Percentiles rank a stretch among this genome's conserved stretches.
Conservation (phyloP, 345 rosid species). For the Syzygium aqueum region DNA sequence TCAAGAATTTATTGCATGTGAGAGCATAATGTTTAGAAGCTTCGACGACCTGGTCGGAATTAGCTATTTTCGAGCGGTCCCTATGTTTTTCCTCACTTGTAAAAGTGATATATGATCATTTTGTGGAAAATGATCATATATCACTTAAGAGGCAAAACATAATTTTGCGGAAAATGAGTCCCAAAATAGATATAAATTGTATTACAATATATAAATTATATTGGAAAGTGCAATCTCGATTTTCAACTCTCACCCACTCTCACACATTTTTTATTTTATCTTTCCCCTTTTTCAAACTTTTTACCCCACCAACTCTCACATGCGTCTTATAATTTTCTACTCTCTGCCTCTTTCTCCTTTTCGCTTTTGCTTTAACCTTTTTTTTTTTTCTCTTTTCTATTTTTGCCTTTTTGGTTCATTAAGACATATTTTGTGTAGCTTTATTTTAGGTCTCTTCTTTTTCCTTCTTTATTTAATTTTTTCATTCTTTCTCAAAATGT, state of each 20-base stretch:
- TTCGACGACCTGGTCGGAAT: fast-evolving
- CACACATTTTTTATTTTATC: background rate
- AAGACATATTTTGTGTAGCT: background rate
- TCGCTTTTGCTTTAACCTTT: background rate
- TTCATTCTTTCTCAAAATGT: background rate
- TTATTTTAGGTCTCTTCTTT: background rate
- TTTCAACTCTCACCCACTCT: background rate
- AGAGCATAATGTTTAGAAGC: background rate
- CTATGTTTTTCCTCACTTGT: background rate
- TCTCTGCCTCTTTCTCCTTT: background rate
- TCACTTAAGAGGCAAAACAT: background rate
- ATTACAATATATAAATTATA: background rate
- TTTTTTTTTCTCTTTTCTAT: background rate
- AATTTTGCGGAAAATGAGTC: background rate
- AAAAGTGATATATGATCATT: background rate
- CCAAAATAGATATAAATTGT: fast-evolving
- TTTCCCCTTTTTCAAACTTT: background rate
- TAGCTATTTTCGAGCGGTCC: background rate
- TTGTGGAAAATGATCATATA: too few relatives aligned
- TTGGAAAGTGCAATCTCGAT: background rate
- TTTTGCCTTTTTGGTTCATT: background rate
- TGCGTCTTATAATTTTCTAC: background rate
- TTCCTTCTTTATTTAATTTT: background rate
- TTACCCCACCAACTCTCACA: background rate
- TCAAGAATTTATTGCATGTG: background rate